Conservation (phyloP, 176 grass and related monocot genomes). For the Triticum urartu region DNA sequence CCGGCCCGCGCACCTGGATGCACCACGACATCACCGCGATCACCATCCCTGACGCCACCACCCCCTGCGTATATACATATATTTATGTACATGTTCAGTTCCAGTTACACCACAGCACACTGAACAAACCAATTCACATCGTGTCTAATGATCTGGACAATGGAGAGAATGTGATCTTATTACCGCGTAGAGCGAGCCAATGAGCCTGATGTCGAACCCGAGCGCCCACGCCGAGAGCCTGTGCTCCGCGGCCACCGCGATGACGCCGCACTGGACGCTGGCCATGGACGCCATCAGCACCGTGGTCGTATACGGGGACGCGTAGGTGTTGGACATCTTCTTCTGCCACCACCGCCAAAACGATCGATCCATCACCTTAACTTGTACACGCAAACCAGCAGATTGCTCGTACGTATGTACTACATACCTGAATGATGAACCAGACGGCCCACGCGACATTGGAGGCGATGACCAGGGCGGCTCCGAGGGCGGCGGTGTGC, state of each 20-base stretch:
- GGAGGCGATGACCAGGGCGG: no score
- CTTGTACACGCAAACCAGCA: no score
- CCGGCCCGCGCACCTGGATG: conserved; percentile 49
- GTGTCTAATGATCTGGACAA: no score
- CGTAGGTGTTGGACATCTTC: conserved; percentile 37
- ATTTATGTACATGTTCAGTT: background rate
- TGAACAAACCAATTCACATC: no score
- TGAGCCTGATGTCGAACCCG: conserved; percentile 49
- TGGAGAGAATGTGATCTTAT: background rate
- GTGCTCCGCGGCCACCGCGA: conserved; percentile 29
- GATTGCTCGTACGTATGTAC: no score
- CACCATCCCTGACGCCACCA: no score
- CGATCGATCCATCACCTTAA: no score
- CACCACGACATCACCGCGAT: conserved; percentile 45
- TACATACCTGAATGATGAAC: no score
- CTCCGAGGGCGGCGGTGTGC: no score
- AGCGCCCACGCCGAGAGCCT: conserved; percentile 40
- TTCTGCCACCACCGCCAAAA: background rate
- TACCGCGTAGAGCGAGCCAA: conserved; percentile 39
- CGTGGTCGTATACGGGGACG: conserved; percentile 41
- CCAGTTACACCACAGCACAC: no score
- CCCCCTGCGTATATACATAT: no score
- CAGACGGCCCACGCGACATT: no score
- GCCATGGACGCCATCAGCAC: conserved; percentile 50
- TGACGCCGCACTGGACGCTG: conserved; percentile 28